Evolutionary conservation across 441 rosid species (phyloP), one percentile per base, ranked within the genome.

Genomic region (Gossypium schwendimanii): DNA sequence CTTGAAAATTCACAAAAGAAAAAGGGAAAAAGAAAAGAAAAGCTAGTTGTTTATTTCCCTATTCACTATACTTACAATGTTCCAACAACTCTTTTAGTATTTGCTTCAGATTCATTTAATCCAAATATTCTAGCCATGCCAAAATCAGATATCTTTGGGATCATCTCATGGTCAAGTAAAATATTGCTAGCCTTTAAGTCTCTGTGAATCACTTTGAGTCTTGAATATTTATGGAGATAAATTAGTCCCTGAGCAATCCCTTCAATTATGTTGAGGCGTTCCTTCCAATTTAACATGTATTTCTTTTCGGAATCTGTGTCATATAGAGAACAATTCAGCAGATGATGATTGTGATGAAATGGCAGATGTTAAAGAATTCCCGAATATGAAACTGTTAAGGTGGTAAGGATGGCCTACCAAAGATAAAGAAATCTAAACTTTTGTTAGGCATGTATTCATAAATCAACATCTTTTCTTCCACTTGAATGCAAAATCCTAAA

Each of bases 211-310:
- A 84, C 83, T 69, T 85, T 76, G 53, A 87, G 53, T 71, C 87
- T 81, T 1, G 87, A 85, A 72, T 87, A 87, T 70, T 85, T 85
- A 70, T 84, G 87, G 54, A 87, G 87, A 72, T 85, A 87, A 14
- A 85, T 64, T 24, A 85, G 78, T 0, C 87, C 91, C 17, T 84
- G 58, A n/a, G 87, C 87, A 5, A 81, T 69, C 9, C 86, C 88
- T 4, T 80, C 72, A 4, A 85, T 78, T 23, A 85, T 87, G 47
- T 64, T 54, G 73, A 73, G 75, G 18, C 85, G 76, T 73, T 39
- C 79, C 6, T 69, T 21, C 88, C 86, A 87, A 23, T 81, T 80
- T 14, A 87, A 60, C 15, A 77, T 24, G 17, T 41, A 14, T 3
- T 79, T 61, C 75, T 70, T 81, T 18, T 58, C 63, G 28, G 74